Evolutionary conservation across 495 filamentous ascomycete genomes (phyloP), one percentile per base, ranked within the genome.

Genomic region (Terfezia boudieri): DNA sequence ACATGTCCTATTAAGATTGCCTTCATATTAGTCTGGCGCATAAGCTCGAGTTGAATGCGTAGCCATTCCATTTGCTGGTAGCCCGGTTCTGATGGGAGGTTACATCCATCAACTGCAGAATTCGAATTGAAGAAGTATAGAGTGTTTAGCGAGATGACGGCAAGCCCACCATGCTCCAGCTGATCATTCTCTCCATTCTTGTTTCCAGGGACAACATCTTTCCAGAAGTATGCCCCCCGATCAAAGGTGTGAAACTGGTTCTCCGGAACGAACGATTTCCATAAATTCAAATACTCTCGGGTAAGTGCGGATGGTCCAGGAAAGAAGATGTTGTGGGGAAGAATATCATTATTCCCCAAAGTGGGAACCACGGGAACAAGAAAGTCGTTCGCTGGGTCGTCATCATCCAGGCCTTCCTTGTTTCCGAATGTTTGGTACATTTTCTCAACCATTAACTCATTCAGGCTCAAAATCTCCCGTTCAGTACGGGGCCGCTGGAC

Each of bases 61-160:
- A 99, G 68, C 90, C 90, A 99, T 62, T 99, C 90, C 71, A 99
- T 79, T 58, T 96, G 89, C 63, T 90, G 79, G 64, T 82, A 95
- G 1, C 90, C 90, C 0, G 88, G 86, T 64, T 96, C 83, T 2
- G 74, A 76, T 23, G 77, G 77, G 46, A 71, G 64, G 8, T 76
- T 77, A 65, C 90, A 99, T 37, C 88, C 90, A 62, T 99, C 86
- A 22, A 94, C 84, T 10, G 83, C 92, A 16, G 79, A 80, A 66
- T 99, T 99, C 41, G 83, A 83, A 52, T 83, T 79, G 68, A 85
- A 96, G 64, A 96, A 94, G 69, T 93, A 98, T 67, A 99, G 71
- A 0, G 92, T 95, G 67, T 99, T 99, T 61, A 99, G 69, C 65
- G 88, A 95, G 68, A 99, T 83, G 55, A 94, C 84, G 16, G 86